Percentiles rank a stretch among this genome's conserved stretches.
phyloP scores from a whole-genome alignment of 2,329 filamentous ascomycete species.

The Dactylellina cionopaga region DNA sequence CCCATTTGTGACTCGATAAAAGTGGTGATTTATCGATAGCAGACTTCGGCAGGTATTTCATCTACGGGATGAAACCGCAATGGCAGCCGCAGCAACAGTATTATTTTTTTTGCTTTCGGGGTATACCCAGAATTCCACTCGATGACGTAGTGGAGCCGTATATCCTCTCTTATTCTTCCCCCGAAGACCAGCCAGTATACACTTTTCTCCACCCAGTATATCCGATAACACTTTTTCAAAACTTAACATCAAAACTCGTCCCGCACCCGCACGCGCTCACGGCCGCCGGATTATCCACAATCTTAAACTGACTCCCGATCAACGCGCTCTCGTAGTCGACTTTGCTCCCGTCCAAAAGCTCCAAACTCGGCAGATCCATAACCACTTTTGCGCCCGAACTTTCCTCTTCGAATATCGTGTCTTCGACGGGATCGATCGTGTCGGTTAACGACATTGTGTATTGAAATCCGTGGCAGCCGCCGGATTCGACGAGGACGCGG shows the following conservation, averaged over 20 bases:
- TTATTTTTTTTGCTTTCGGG: no score
- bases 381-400: constrained; percentile 78
- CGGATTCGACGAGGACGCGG: constrained; percentile 90
- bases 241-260: constrained; percentile 94
- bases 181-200: not conserved
- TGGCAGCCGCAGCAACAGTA: no score
- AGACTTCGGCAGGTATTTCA: no score
- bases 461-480: constrained; percentile 97
- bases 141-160: no score
- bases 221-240: constrained; percentile 60
- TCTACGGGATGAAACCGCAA: no score
- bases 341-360: constrained; percentile 90
- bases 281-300: constrained; percentile 89
- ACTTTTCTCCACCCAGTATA: not conserved
- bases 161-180: not conserved
- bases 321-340: constrained; percentile 96
- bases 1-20: no score
- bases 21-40: no score
- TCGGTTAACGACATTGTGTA: constrained; percentile 88
- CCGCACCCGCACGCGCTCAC: constrained; percentile 97
- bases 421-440: constrained; percentile 76
- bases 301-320: constrained; percentile 95
- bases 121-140: no score
- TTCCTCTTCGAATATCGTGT: constrained; percentile 83
- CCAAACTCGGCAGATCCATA: constrained; percentile 85